These are phyloP conservation scores for Eucalyptus erythrocorys DNA, from an alignment of 345 rosid species.

Conservation along the genomic window DNA sequence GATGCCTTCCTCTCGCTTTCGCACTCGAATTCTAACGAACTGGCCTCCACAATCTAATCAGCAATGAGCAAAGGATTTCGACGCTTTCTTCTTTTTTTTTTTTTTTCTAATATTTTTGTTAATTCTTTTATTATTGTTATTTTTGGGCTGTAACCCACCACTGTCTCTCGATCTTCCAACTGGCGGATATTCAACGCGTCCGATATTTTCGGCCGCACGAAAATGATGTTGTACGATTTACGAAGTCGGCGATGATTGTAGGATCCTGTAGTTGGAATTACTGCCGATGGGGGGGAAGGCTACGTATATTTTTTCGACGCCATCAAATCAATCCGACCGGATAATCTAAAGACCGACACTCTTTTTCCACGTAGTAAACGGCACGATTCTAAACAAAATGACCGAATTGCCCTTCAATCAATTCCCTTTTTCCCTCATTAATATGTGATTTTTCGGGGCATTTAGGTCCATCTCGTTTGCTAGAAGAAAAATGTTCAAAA, in stretches of 20 bases:
- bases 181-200: neutral
- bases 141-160: neutral
- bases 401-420: neutral
- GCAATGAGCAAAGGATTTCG: no score
- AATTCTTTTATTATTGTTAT: neutral
- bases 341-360: neutral
- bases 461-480: neutral
- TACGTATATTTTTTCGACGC: no score
- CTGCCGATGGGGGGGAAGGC: no score
- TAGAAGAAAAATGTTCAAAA: no score
- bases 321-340: neutral
- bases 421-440: neutral
- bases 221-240: neutral
- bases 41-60: neutral
- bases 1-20: no score
- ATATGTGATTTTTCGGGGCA: neutral
- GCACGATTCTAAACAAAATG: neutral
- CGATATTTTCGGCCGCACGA: neutral
- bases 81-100: rapidly evolving
- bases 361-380: neutral
- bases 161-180: neutral
- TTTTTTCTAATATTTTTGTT: neutral
- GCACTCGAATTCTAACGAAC: neutral
- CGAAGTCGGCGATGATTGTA: neutral
- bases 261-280: neutral